Percentiles rank a stretch among this genome's conserved stretches.
phyloP scores from a whole-genome alignment of 2,329 filamentous ascomycete species.

The Akanthomyces lecanii region DNA sequence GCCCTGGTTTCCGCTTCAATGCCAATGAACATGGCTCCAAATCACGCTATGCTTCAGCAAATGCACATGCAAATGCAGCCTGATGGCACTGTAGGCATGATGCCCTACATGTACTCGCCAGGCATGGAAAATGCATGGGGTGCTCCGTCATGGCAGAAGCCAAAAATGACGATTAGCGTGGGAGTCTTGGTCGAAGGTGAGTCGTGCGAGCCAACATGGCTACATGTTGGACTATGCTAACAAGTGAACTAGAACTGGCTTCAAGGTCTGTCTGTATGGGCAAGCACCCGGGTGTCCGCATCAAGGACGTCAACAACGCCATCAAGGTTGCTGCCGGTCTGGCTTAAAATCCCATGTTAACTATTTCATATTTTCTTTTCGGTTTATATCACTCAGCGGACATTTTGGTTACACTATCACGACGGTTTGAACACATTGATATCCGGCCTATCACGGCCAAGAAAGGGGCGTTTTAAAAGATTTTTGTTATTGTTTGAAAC shows the following conservation, averaged over 20 bases:
- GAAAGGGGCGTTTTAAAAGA: neutral
- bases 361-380: neutral
- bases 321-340: conserved; percentile 27
- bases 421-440: neutral
- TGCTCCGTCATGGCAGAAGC: conserved; percentile 24
- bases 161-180: conserved; percentile 34
- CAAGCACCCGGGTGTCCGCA: conserved; percentile 35
- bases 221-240: neutral
- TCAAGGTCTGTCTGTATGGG: conserved; percentile 36
- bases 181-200: conserved; percentile 32
- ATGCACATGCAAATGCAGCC: conserved; percentile 2
- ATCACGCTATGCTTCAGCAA: neutral
- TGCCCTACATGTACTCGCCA: conserved; percentile 12
- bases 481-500: neutral
- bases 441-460: neutral
- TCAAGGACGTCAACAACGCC: conserved; percentile 34
- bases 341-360: neutral
- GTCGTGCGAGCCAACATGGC: conserved; percentile 5
- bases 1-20: neutral
- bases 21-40: neutral
- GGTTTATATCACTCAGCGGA: neutral
- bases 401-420: neutral
- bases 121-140: conserved; percentile 17
- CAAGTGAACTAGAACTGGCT: conserved; percentile 31
- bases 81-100: neutral